Evolutionary conservation across 2,329 filamentous ascomycete genomes (phyloP), one percentile per base, ranked within the genome.

Genomic region (Aspergillus jensenii): DNA sequence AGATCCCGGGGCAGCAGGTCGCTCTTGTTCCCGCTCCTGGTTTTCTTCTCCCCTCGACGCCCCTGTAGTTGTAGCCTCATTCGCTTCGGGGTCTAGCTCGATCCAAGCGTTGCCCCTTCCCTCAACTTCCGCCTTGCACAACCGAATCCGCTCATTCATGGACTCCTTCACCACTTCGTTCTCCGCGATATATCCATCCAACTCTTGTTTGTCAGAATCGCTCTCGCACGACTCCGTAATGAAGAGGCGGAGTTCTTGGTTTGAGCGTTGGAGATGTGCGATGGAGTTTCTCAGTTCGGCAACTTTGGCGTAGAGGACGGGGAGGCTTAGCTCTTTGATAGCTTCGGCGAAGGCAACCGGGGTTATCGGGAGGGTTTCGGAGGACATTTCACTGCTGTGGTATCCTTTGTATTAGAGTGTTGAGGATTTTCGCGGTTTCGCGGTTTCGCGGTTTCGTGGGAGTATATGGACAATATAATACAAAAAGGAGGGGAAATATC

Each of bases 201-300:
- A 58, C 49, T 74, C 72, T 37, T 64, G 67, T 55, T 68, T 70
- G 2, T 75, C 73, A 25, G 84, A 81, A 35, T 81, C 79, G 61
- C 82, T 84, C 39, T 85, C 83, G 46, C 69, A 71, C 52, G 68
- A 68, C 40, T 87, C 72, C 31, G 67, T 58, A 23, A 79, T 67
- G 65, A 81, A 87, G 6, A 79, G 75, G 49, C 80, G 74, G 51
- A 87, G 78, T 65, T 87, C 81, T 41, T 72, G 70, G 68, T 88
- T 88, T 12, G 82, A 85, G 48, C 76, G 76, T 45, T 79, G 74
- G 27, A 88, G 81, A 65, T 88, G 85, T 2, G 75, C 69, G 65
- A 87, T 83, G 58, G 79, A 83, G 74, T 87, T 88, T 44, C 76
- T 76, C 9, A 88, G 77, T 66, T 88, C 86, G 57, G 81, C 78